Evolutionary conservation across 169 alveolate species (phyloP).

Genomic region (Plasmodium berghei): DNA sequence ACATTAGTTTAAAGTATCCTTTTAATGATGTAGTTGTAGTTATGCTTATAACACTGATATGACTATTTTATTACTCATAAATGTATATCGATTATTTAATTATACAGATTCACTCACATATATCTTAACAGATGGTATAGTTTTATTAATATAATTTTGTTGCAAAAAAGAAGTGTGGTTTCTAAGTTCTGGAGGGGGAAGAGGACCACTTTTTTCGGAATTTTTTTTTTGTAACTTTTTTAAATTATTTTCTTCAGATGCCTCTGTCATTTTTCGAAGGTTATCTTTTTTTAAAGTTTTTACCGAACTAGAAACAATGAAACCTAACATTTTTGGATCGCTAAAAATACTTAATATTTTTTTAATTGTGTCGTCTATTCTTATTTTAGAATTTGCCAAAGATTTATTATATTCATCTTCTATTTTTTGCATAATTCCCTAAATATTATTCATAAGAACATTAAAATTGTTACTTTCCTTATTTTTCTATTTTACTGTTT

Average conservation of each 20-base stretch:
- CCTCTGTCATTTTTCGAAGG: constrained; percentile 11
- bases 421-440: constrained; percentile 75
- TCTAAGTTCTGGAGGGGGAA: constrained; percentile 76
- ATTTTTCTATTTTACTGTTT: too few species aligned
- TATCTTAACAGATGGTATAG: constrained; percentile 64
- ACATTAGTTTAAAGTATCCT: neutral
- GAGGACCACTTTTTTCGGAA: constrained; percentile 45
- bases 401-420: constrained; percentile 74
- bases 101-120: constrained; percentile 13
- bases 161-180: constrained; percentile 49
- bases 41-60: too few species aligned
- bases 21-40: neutral
- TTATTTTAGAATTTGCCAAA: constrained; percentile 33
- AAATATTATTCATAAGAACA: neutral
- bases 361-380: constrained; percentile 58
- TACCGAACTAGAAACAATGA: constrained; percentile 63
- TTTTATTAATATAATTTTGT: constrained; percentile 42
- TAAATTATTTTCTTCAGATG: constrained; percentile 10
- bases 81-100: too few species aligned
- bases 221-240: constrained; percentile 14
- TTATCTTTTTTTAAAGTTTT: constrained; percentile 37
- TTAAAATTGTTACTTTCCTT: neutral
- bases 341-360: constrained; percentile 61
- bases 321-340: constrained; percentile 47
- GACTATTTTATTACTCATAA: too few species aligned